Conservation (phyloP, 1,284 basidiomycete species). For the Stereum hirsutum region DNA sequence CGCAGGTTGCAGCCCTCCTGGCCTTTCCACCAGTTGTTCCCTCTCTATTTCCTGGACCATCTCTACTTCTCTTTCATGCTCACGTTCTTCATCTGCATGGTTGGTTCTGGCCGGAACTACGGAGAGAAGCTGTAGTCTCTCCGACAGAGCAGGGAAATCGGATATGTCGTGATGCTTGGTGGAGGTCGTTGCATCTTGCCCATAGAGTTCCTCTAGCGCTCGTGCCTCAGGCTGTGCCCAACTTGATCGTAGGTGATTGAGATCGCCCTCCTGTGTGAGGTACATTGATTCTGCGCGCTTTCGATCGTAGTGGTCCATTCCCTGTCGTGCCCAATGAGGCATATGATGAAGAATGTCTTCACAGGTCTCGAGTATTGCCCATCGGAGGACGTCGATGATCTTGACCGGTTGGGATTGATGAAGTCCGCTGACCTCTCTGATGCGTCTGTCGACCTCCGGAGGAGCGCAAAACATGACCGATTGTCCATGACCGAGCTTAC, state of each 20-base stretch:
- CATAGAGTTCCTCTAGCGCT: slow-evolving; percentile 29
- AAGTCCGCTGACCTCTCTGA: slow-evolving; percentile 21
- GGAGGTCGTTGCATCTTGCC: too few species aligned
- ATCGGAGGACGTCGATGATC: slow-evolving; percentile 29
- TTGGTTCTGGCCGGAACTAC: too few species aligned
- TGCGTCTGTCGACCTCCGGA: slow-evolving; percentile 32
- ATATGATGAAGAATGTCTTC: slow-evolving; percentile 28
- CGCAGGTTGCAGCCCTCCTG: slow-evolving; percentile 17
- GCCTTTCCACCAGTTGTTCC: slow-evolving; percentile 28
- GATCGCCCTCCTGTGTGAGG: too few species aligned
- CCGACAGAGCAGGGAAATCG: slow-evolving; percentile 16
- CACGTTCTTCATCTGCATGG: slow-evolving; percentile 7
- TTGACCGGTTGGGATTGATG: slow-evolving; percentile 9
- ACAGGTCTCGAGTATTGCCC: slow-evolving; percentile 38
- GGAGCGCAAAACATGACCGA: slow-evolving; percentile 42
- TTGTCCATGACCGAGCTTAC: slow-evolving; percentile 38
- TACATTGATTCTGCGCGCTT: slow-evolving; percentile 17
- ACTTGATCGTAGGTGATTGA: too few species aligned
- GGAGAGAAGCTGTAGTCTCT: slow-evolving; percentile 21
- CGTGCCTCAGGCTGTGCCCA: slow-evolving; percentile 34
- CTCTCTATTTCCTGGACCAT: slow-evolving; percentile 32
- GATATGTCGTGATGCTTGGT: slow-evolving; percentile 3
- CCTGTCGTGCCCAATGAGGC: slow-evolving; percentile 40
- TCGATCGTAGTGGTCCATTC: slow-evolving; percentile 28
- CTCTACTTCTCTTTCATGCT: slow-evolving; percentile 37